Conservation (phyloP, 768 basidiomycete genomes). For the Myochromella boudieri region DNA sequence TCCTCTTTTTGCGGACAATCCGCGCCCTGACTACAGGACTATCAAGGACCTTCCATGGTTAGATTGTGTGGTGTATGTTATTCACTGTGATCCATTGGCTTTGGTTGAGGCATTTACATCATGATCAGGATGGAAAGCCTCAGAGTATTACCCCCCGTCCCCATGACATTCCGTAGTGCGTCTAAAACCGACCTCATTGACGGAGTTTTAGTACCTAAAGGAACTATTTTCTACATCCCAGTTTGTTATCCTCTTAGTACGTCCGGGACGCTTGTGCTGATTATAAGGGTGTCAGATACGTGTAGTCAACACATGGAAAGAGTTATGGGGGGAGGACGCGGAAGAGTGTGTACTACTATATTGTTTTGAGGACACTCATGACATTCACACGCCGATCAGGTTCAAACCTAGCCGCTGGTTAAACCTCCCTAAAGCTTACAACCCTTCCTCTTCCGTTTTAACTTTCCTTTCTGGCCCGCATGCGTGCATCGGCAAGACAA, state of each 20-base stretch:
- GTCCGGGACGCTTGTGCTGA: not conserved
- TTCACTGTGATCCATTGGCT: too few relatives aligned
- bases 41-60: conserved; percentile 39
- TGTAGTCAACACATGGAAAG: conserved; percentile 49
- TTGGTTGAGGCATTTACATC: not conserved
- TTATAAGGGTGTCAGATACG: conserved; percentile 34
- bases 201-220: conserved; percentile 44
- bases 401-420: conserved; percentile 50
- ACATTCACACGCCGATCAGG: conserved; percentile 19
- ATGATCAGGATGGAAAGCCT: conserved; percentile 40
- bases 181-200: conserved; percentile 41
- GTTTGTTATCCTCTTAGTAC: conserved; percentile 18
- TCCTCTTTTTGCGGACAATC: conserved; percentile 32
- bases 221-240: conserved; percentile 43
- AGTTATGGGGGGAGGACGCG: conserved; percentile 50
- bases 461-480: conserved; percentile 43
- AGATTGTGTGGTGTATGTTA: conserved; percentile 39
- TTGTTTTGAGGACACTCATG: not conserved
- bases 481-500: conserved; percentile 43
- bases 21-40: conserved; percentile 38
- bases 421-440: conserved; percentile 32
- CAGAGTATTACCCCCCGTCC: conserved; percentile 43
- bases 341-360: conserved; percentile 34
- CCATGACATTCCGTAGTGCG: conserved; percentile 36
- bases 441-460: conserved; percentile 33